These are phyloP conservation scores for Tetrastigma voinierianum DNA, from an alignment of 164 flowering plant species.

Conservation along the genomic window DNA sequence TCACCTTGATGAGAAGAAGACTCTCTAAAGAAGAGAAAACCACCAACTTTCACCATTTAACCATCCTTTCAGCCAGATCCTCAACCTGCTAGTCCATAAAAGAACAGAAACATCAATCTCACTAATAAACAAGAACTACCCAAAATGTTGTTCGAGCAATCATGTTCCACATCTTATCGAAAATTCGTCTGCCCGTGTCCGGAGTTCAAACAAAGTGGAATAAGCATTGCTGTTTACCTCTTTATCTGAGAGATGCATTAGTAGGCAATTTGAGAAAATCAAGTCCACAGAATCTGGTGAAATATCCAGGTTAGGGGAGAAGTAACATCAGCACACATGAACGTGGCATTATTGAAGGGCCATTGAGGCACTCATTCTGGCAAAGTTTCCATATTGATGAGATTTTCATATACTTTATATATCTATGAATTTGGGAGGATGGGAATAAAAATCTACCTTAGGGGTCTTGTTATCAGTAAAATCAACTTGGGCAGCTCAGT, in stretches of 20 bases:
- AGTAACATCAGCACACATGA: slow-evolving; percentile 89
- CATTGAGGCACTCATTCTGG: slow-evolving; percentile 84
- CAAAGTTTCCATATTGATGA: slow-evolving; percentile 10
- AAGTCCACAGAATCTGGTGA: slow-evolving; percentile 69
- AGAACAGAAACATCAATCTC: not conserved
- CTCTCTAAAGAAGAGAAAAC: slow-evolving; percentile 83
- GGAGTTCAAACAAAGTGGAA: too few species aligned
- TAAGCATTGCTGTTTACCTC: slow-evolving; percentile 51
- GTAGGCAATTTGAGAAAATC: slow-evolving; percentile 89
- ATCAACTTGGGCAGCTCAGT: slow-evolving; percentile 27
- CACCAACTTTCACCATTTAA: slow-evolving; percentile 86
- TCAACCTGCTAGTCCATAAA: slow-evolving; percentile 50
- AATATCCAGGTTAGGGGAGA: slow-evolving; percentile 64
- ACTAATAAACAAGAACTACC: too few species aligned
- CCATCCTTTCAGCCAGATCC: slow-evolving; percentile 65
- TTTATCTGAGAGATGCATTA: slow-evolving; percentile 87
- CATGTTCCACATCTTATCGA: too few species aligned
- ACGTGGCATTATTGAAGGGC: slow-evolving; percentile 75
- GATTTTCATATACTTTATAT: not conserved
- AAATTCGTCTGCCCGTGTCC: too few species aligned
- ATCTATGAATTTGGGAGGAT: too few species aligned
- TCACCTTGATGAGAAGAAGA: slow-evolving; percentile 95
- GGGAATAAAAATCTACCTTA: slow-evolving; percentile 45
- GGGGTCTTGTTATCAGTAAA: slow-evolving; percentile 81
- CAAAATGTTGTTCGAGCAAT: too few species aligned